Evolutionary conservation across 371 early-diverging fungal genomes (phyloP).

Genomic region (Mortierella sp.): DNA sequence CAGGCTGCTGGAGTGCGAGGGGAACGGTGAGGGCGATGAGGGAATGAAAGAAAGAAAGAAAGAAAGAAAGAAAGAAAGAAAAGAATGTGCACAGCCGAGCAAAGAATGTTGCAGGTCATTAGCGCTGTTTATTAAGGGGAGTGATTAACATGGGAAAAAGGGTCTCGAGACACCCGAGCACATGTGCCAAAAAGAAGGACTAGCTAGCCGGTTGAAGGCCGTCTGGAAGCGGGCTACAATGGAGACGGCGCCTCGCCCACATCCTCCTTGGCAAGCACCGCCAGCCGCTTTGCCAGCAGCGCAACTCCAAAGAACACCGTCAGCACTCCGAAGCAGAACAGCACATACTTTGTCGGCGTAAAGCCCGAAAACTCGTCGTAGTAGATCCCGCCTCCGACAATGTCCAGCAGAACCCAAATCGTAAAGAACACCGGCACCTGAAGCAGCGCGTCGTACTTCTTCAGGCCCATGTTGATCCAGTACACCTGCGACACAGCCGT

Average conservation of each 20-base stretch:
- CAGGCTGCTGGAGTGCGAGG: not conserved
- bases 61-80: not conserved
- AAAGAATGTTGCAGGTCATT: no score
- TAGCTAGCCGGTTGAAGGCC: not conserved
- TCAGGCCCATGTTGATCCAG: constrained; percentile 87
- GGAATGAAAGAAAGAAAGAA: not conserved
- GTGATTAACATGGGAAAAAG: not conserved
- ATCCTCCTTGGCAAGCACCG: constrained; percentile 56
- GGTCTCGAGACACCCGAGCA: no score
- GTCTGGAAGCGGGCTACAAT: not conserved
- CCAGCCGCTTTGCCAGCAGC: constrained; percentile 60
- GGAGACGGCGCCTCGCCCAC: constrained; percentile 19
- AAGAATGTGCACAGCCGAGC: not conserved
- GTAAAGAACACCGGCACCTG: constrained; percentile 91
- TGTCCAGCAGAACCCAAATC: constrained; percentile 82
- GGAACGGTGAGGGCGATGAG: not conserved
- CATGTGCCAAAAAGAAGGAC: not conserved
- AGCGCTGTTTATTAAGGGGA: not conserved
- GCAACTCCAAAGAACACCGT: constrained; percentile 85
- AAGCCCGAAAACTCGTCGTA: constrained; percentile 85
- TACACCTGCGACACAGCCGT: constrained; percentile 88
- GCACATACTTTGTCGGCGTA: constrained; percentile 71
- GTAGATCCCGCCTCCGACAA: constrained; percentile 88
- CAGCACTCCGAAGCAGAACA: constrained; percentile 77
- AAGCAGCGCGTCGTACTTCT: constrained; percentile 87